These are phyloP conservation scores for Nitzschia sp. DNA, from an alignment of 108 stramenopile genomes.

Conservation along the genomic window DNA sequence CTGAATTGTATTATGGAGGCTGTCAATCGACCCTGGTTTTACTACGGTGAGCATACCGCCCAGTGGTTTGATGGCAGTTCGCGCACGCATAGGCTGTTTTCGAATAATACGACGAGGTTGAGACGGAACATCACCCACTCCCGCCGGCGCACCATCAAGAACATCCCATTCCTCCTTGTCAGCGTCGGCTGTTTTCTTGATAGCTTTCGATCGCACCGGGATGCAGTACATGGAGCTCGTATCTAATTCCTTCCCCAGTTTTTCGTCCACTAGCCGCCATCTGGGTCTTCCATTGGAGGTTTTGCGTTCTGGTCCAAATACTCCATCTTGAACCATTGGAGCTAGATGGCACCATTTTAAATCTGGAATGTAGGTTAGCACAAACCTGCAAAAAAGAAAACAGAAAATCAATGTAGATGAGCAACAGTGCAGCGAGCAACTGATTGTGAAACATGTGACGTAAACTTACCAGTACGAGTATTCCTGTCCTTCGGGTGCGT, in stretches of 20 bases:
- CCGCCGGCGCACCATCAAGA: conserved; percentile 24
- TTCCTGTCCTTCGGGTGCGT: conserved; percentile 38
- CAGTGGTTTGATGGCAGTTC: conserved; percentile 33
- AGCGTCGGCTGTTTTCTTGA: conserved; percentile 76
- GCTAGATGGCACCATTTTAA: conserved; percentile 86
- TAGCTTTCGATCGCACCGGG: conserved; percentile 51
- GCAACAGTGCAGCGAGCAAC: not conserved
- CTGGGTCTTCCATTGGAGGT: conserved; percentile 64
- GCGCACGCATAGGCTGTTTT: conserved; percentile 28
- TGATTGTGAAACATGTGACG: not conserved
- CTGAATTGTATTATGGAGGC: not conserved
- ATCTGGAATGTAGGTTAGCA: conserved; percentile 86
- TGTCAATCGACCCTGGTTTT: conserved; percentile 2
- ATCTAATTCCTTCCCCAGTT: conserved; percentile 81
- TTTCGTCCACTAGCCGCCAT: conserved; percentile 77
- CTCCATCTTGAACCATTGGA: conserved; percentile 73
- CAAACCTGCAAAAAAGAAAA: conserved; percentile 34
- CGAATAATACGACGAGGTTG: conserved; percentile 9
- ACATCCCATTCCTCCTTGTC: conserved; percentile 91
- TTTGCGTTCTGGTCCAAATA: conserved; percentile 60
- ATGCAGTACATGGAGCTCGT: conserved; percentile 65
- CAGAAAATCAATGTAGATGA: too few relatives aligned
- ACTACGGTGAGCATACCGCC: conserved; percentile 21
- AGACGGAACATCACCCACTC: not conserved
- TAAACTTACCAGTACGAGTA: conserved; percentile 38